phyloP scores from a whole-genome alignment of 2,329 filamentous ascomycete species.

The Claviceps monticola region DNA sequence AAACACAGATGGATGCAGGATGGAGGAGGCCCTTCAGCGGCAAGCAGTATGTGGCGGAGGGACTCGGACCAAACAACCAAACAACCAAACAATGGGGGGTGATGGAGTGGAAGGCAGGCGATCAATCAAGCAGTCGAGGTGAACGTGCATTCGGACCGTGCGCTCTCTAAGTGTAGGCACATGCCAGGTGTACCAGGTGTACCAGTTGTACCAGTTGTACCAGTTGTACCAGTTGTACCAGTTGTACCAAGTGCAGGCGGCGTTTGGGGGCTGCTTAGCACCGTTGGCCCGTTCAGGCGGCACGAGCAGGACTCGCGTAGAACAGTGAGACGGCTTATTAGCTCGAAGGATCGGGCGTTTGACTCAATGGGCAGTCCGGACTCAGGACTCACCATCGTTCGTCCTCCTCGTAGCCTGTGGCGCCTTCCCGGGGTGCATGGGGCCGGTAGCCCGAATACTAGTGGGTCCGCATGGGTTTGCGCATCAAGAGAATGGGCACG shows the following conservation, averaged over 20 bases:
- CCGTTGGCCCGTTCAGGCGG: constrained; percentile 4
- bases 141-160: background rate
- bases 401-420: background rate
- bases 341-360: constrained; percentile 1
- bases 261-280: constrained; percentile 3
- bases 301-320: background rate
- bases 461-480: constrained; percentile 3
- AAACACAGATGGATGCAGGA: background rate
- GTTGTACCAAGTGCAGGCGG: background rate
- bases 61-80: background rate
- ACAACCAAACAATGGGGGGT: background rate
- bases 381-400: background rate
- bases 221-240: too few relatives aligned
- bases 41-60: constrained; percentile 2
- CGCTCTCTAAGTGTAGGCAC: too few relatives aligned
- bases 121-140: background rate
- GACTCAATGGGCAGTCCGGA: background rate
- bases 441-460: constrained; percentile 1
- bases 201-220: too few relatives aligned
- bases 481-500: background rate
- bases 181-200: too few relatives aligned
- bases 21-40: background rate
- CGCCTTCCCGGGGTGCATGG: background rate
- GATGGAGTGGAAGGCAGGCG: background rate
- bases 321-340: constrained; percentile 1